Percentiles rank a stretch among this genome's conserved stretches.
Evolutionary conservation across 768 basidiomycete genomes (phyloP).

Genomic region (Holtermannia corniformis): DNA sequence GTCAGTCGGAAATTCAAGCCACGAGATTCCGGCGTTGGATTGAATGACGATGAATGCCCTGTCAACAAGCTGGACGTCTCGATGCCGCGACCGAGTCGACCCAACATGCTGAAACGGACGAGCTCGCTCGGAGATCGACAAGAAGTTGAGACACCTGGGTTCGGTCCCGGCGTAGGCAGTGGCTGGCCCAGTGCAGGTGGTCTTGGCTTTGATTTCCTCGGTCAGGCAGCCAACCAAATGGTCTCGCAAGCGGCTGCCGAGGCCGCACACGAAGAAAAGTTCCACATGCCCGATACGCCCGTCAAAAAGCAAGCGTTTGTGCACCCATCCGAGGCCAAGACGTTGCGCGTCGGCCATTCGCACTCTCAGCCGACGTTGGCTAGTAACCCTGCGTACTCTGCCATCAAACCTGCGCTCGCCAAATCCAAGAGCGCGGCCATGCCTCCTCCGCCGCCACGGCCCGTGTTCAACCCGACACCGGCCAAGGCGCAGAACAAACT

Average conservation of each 20-base stretch:
- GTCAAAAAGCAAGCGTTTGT: slow-evolving; percentile 30
- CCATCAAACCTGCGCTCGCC: slow-evolving; percentile 1
- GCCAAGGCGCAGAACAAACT: not conserved
- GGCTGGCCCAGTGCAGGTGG: slow-evolving; percentile 26
- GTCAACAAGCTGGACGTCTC: slow-evolving; percentile 4
- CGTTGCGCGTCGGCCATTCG: slow-evolving; percentile 23
- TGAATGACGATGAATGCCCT: slow-evolving; percentile 14
- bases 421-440: slow-evolving; percentile 2
- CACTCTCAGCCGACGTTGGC: slow-evolving; percentile 25
- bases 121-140: slow-evolving; percentile 31
- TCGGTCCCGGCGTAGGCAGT: slow-evolving; percentile 15
- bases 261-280: slow-evolving; percentile 15
- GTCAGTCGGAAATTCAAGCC: slow-evolving; percentile 37
- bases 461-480: slow-evolving; percentile 6
- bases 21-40: slow-evolving; percentile 35
- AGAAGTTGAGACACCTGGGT: slow-evolving; percentile 26
- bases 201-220: slow-evolving; percentile 29
- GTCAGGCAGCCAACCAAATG: slow-evolving; percentile 10
- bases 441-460: not conserved
- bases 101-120: slow-evolving; percentile 34
- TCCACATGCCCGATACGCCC: slow-evolving; percentile 38
- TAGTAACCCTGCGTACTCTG: slow-evolving; percentile 5
- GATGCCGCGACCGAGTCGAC: slow-evolving; percentile 18
- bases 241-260: slow-evolving; percentile 3
- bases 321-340: slow-evolving; percentile 1